phyloP scores from a whole-genome alignment of 306 rosid species.

The Fagus sylvatica region DNA sequence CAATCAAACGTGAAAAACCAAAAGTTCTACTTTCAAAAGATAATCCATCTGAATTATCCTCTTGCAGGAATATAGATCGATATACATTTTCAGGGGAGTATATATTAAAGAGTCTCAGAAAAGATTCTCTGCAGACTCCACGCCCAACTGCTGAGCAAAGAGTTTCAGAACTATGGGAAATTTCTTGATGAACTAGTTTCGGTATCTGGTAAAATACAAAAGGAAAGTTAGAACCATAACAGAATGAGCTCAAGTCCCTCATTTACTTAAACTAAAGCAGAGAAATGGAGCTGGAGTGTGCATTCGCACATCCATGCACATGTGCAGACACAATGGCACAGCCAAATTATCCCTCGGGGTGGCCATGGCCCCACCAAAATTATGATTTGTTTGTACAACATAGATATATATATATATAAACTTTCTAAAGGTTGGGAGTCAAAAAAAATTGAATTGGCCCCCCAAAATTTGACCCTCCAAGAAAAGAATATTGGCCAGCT shows the following conservation, averaged over 20 bases:
- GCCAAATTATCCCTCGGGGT: too few relatives aligned
- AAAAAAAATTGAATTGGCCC: too few relatives aligned
- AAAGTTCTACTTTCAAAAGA: constrained; percentile 60
- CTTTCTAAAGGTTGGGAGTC: too few relatives aligned
- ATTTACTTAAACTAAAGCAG: constrained; percentile 2
- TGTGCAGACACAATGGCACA: too few relatives aligned
- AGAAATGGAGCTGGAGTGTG: background rate
- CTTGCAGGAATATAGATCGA: constrained; percentile 62
- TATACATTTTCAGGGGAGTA: constrained; percentile 69
- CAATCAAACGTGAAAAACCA: constrained; percentile 86
- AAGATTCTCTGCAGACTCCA: constrained; percentile 60
- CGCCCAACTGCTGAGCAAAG: constrained; percentile 48
- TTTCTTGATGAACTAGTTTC: constrained; percentile 67
- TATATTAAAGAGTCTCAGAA: constrained; percentile 61
- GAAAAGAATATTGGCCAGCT: too few relatives aligned
- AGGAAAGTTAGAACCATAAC: constrained; percentile 12
- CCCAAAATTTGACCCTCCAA: too few relatives aligned
- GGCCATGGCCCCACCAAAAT: background rate
- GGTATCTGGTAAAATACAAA: constrained; percentile 57
- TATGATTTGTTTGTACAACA: too few relatives aligned
- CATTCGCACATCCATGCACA: too few relatives aligned
- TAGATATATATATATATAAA: too few relatives aligned
- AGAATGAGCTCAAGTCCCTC: constrained; percentile 4
- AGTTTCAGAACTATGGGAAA: constrained; percentile 53
- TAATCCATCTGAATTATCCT: constrained; percentile 28